Evolutionary conservation across 2,329 filamentous ascomycete species (phyloP).

Genomic region (Alternaria atra): DNA sequence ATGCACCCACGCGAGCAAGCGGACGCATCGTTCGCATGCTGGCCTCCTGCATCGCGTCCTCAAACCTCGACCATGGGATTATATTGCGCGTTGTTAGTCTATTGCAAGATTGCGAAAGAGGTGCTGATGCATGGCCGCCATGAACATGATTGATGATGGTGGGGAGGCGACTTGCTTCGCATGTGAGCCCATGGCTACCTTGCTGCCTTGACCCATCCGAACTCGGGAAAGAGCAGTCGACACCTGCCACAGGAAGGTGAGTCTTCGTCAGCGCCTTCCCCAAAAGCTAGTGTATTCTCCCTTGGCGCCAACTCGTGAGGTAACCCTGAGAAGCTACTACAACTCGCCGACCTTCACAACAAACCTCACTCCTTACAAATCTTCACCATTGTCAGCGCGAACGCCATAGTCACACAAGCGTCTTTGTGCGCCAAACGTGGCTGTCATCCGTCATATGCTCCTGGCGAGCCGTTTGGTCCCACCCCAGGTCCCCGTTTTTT

Average conservation of each 20-base stretch:
- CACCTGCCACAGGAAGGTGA: slow-evolving; percentile 3
- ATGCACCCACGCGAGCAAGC: slow-evolving; percentile 24
- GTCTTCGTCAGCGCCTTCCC: slow-evolving; percentile 12
- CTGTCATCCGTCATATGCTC: slow-evolving; percentile 7
- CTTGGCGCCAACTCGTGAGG: not conserved
- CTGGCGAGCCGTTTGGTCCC: slow-evolving; percentile 8
- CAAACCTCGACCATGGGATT: slow-evolving; percentile 11
- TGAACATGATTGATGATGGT: not conserved
- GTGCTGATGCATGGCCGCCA: not conserved
- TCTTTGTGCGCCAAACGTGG: slow-evolving; percentile 14
- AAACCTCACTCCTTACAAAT: slow-evolving; percentile 13
- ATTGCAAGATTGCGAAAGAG: slow-evolving; percentile 16
- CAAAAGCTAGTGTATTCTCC: not conserved
- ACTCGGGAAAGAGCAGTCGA: slow-evolving; percentile 23
- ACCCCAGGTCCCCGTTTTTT: not conserved
- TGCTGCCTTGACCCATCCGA: slow-evolving; percentile 37
- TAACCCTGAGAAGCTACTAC: not conserved
- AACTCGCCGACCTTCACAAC: slow-evolving; percentile 6
- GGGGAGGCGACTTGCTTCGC: slow-evolving; percentile 16
- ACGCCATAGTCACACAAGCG: slow-evolving; percentile 10
- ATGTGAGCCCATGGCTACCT: slow-evolving; percentile 27
- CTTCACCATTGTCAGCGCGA: slow-evolving; percentile 6
- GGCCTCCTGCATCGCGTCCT: slow-evolving; percentile 14
- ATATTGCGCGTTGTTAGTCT: slow-evolving; percentile 9
- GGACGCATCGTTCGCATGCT: slow-evolving; percentile 30